Conservation (phyloP, 2,329 filamentous ascomycete species). For the Xylaria multiplex region DNA sequence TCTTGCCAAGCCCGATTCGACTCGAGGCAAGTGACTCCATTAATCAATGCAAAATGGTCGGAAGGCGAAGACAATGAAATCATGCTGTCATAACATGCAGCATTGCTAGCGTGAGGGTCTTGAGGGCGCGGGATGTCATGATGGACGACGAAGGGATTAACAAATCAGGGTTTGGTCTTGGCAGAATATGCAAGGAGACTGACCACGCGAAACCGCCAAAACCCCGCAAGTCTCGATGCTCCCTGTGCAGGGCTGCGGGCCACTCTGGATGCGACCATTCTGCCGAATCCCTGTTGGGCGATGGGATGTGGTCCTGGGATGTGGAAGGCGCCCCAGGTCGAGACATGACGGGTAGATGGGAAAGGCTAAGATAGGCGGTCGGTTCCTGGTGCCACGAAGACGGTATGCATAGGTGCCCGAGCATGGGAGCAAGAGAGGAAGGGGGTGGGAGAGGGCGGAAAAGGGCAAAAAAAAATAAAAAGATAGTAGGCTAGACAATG, state of each 20-base stretch:
- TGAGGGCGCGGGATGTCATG: slow-evolving; percentile 35
- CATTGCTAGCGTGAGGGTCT: slow-evolving; percentile 27
- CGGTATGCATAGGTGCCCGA: slow-evolving; percentile 38
- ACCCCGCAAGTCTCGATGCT: slow-evolving; percentile 36
- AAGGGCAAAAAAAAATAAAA: neutral
- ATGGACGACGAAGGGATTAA: slow-evolving; percentile 29
- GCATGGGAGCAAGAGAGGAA: slow-evolving; percentile 13
- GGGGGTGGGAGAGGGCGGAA: neutral
- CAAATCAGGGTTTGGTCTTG: slow-evolving; percentile 38
- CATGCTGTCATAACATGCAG: slow-evolving; percentile 38
- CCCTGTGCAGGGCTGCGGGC: slow-evolving; percentile 30
- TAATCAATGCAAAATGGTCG: slow-evolving; percentile 39
- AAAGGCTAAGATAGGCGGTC: slow-evolving; percentile 15
- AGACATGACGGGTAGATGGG: slow-evolving; percentile 19
- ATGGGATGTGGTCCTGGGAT: slow-evolving; percentile 16
- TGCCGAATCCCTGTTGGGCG: slow-evolving; percentile 28
- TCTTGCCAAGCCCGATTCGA: slow-evolving; percentile 26
- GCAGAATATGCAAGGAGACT: slow-evolving; percentile 36
- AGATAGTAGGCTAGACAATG: too few species aligned
- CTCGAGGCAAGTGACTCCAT: slow-evolving; percentile 31
- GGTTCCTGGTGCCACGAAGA: slow-evolving; percentile 37
- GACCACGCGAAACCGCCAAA: slow-evolving; percentile 34
- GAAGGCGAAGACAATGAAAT: slow-evolving; percentile 32
- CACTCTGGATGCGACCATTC: slow-evolving; percentile 31
- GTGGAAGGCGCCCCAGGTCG: slow-evolving; percentile 22